These are phyloP conservation scores for Fraxinus xanthoxyloides DNA, from an alignment of 305 asterid genomes.

Conservation along the genomic window DNA sequence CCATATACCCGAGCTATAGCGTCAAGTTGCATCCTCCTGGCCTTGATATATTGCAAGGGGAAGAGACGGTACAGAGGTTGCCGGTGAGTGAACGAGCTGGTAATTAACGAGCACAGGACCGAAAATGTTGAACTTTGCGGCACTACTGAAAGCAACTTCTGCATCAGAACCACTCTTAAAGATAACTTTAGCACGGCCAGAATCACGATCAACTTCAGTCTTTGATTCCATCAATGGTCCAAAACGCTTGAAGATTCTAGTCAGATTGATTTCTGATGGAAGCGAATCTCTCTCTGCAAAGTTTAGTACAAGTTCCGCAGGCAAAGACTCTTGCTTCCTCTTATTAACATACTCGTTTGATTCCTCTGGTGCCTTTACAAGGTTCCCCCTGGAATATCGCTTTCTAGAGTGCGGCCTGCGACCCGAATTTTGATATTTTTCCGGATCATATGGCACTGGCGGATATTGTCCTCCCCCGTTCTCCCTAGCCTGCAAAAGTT, in stretches of 20 bases:
- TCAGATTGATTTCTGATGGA: slow-evolving; percentile 75
- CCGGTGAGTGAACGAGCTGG: slow-evolving; percentile 73
- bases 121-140: slow-evolving; percentile 64
- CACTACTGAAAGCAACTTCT: slow-evolving; percentile 84
- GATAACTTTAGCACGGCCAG: slow-evolving; percentile 75
- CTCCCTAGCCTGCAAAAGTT: slow-evolving; percentile 45
- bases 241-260: slow-evolving; percentile 87
- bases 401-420: slow-evolving; percentile 61
- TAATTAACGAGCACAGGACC: slow-evolving; percentile 74
- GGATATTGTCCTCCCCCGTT: slow-evolving; percentile 40
- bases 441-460: slow-evolving; percentile 30
- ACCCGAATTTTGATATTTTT: slow-evolving; percentile 41
- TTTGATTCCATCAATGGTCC: slow-evolving; percentile 91
- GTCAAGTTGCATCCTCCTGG: slow-evolving; percentile 43
- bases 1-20: slow-evolving; percentile 37
- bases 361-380: slow-evolving; percentile 36
- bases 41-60: slow-evolving; percentile 40
- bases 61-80: slow-evolving; percentile 51
- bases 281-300: slow-evolving; percentile 57
- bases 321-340: slow-evolving; percentile 56
- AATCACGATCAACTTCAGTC: slow-evolving; percentile 73
- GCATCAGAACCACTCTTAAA: slow-evolving; percentile 93
- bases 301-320: slow-evolving; percentile 80
- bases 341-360: slow-evolving; percentile 45
- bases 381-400: slow-evolving; percentile 45